Percentiles rank a stretch among this genome's conserved stretches.
Conservation (phyloP, 148 eudicot species). For the Polygonum maritimum region DNA sequence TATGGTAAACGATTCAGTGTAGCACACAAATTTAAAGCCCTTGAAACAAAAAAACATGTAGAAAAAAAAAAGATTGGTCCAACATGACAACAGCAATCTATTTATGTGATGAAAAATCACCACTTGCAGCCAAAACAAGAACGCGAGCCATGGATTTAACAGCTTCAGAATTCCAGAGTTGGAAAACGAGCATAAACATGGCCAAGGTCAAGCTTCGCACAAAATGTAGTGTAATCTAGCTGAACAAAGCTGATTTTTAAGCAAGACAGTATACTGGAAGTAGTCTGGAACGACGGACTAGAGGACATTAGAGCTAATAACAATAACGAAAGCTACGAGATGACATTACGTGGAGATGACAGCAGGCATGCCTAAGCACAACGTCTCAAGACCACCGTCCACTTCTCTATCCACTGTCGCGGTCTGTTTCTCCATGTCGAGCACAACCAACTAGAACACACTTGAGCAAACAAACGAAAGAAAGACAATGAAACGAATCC, state of each 20-base stretch:
- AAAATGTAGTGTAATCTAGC: background rate
- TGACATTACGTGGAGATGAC: constrained; percentile 57
- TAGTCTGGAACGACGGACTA: background rate
- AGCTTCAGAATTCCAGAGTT: too few relatives aligned
- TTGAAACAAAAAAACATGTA: background rate
- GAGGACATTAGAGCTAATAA: background rate
- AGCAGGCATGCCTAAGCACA: constrained; percentile 81
- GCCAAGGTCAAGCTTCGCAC: background rate
- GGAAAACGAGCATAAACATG: too few relatives aligned
- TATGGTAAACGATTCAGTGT: background rate
- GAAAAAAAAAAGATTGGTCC: background rate
- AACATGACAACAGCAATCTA: background rate
- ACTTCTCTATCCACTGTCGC: constrained; percentile 94
- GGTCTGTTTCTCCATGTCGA: constrained; percentile 66
- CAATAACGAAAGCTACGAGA: background rate
- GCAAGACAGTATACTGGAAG: background rate
- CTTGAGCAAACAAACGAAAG: background rate
- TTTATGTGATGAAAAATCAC: background rate
- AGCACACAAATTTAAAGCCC: background rate
- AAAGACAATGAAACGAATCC: background rate
- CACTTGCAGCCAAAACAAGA: background rate
- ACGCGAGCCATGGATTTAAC: too few relatives aligned
- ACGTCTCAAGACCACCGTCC: constrained; percentile 88
- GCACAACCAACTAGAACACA: constrained; percentile 49
- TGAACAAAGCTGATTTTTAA: background rate